Base-by-base conservation (phyloP, 2,329 filamentous ascomycete genomes). In the Stagonosporopsis chrysanthemi region DNA sequence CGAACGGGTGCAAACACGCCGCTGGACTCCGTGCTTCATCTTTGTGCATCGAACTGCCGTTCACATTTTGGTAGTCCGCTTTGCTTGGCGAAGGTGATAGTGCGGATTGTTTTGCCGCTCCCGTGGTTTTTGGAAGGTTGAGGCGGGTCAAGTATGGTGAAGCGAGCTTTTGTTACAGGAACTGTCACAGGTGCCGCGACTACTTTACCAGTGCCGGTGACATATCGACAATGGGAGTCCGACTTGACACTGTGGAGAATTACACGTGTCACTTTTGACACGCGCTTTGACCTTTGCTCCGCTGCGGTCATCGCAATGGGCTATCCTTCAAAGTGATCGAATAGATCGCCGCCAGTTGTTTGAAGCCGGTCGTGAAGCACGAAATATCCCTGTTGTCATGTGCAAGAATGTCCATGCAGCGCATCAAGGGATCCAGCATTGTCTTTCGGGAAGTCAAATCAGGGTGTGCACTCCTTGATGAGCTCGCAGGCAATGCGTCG, bases 321-420 rank as follows among this genome's bases (percentile, higher is more conserved):
- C 45, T 12, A 29, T 49, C 45, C n/a, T 58, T 46, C 2, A 43
- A 39, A 23, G 57, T 40, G 19, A 63, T 24, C 6, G 49, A 40
- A 40, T 56, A 60, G n/a, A 62, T 39, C 22, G 52, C 38, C 28
- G 45, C 52, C 12, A 66, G 39, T 7, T 64, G 52, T 6, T 53
- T 46, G 36, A 53, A 63, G 7, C 56, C 62, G n/a, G 58, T 60
- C 7, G 56, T 59, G 46, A 65, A 66, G 48, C 63, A 67, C 17
- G 62, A n/a, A 3, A 61, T 50, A 6, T 55, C 45, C 9, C 53
- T 53, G 31, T 62, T 52, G 9, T 68, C 52, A 40, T 47, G 61
- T 6, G 52, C 50, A 22, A 68, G 56, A 4, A 69, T 61, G 6
- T 65, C 56, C 23, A 65, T 36, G 29, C 63, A 68, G 3, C 50